Conservation (phyloP, 129 eudicot genomes). For the Deinandra increscens region DNA sequence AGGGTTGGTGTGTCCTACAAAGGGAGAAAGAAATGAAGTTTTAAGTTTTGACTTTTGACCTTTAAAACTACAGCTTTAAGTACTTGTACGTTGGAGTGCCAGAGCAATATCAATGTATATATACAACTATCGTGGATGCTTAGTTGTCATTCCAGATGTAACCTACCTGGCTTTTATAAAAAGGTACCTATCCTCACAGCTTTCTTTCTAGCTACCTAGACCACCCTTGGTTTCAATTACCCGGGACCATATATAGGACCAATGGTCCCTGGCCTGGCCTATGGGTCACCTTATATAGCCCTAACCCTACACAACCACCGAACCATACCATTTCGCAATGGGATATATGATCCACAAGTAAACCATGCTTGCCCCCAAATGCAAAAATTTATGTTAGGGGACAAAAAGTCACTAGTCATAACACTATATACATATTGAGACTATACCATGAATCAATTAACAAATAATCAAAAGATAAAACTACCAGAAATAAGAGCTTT, state of each 20-base stretch:
- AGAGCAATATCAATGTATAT: conserved; percentile 17
- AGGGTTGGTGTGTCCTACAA: conserved; percentile 23
- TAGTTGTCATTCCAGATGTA: conserved; percentile 33
- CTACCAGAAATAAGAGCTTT: not conserved
- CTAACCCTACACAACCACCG: conserved; percentile 22
- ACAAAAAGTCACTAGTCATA: not conserved
- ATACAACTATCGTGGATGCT: conserved; percentile 34
- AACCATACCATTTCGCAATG: conserved; percentile 18
- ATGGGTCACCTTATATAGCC: conserved; percentile 19
- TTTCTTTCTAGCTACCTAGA: no score
- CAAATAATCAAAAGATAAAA: not conserved
- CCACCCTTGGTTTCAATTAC: conserved; percentile 30
- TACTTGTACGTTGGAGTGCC: conserved; percentile 24
- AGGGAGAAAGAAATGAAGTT: not conserved
- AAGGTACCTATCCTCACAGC: conserved; percentile 17
- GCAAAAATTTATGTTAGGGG: conserved; percentile 5
- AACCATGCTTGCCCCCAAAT: conserved; percentile 20
- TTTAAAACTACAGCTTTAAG: conserved; percentile 1
- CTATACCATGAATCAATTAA: not conserved
- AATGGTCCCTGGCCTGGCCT: conserved; percentile 34
- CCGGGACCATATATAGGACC: conserved; percentile 26
- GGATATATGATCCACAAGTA: conserved; percentile 16
- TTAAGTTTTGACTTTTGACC: no score
- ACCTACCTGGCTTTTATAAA: conserved; percentile 24
- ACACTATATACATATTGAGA: not conserved